Conservation (phyloP, 768 basidiomycete species). For the Trametes gibbosa region DNA sequence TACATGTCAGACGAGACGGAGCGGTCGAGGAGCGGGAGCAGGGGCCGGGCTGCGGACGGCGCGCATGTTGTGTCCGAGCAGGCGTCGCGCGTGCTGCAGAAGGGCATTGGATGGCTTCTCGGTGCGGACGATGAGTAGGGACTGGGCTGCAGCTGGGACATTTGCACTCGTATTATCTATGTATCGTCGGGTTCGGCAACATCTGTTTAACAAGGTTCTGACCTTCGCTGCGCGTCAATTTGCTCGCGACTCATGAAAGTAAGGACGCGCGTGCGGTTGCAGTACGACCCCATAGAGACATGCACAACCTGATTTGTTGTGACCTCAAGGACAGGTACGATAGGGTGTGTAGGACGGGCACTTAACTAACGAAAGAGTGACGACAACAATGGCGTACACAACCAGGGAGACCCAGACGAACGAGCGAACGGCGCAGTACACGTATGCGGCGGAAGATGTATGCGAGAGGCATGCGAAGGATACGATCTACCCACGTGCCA, state of each 20-base stretch:
- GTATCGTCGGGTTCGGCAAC: not conserved
- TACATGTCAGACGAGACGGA: constrained; percentile 36
- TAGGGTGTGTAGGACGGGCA: not conserved
- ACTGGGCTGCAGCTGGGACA: too few species aligned
- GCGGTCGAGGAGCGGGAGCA: constrained; percentile 34
- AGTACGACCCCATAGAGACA: constrained; percentile 9
- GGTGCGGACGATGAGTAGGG: constrained; percentile 67
- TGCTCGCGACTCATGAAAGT: not conserved
- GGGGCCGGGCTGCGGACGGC: constrained; percentile 36
- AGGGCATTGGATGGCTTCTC: constrained; percentile 95
- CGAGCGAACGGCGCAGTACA: not conserved
- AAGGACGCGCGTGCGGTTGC: not conserved
- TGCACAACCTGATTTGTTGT: not conserved
- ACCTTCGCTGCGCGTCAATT: constrained; percentile 20
- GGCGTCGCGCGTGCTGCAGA: constrained; percentile 76
- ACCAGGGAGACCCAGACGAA: not conserved
- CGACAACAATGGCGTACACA: not conserved
- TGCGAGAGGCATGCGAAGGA: not conserved
- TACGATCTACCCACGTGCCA: not conserved
- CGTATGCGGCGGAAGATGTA: too few species aligned
- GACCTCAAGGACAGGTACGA: constrained; percentile 9
- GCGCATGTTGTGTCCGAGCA: constrained; percentile 65
- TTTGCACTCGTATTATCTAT: not conserved
- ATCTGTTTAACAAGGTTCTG: not conserved
- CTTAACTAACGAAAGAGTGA: not conserved